Conservation (phyloP, 768 basidiomycete genomes). For the Calvatia gigantea region DNA sequence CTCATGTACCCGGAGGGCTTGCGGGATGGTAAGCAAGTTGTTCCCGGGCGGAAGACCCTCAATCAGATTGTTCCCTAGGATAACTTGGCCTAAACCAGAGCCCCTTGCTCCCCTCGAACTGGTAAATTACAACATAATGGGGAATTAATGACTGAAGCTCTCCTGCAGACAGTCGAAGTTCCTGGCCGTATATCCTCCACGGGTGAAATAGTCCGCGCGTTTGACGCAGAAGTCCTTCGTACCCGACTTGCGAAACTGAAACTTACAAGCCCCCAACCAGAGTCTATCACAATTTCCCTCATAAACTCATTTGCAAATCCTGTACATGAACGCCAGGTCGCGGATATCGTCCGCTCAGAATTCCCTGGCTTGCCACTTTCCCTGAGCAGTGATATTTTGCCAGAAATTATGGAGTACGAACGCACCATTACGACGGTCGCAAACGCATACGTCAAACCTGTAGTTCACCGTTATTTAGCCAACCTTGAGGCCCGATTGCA, state of each 20-base stretch:
- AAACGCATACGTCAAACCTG: constrained; percentile 25
- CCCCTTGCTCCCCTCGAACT: constrained; percentile 26
- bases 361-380: constrained; percentile 24
- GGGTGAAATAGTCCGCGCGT: constrained; percentile 22
- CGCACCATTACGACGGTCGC: constrained; percentile 26
- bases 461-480: constrained; percentile 21
- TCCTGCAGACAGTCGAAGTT: constrained; percentile 23
- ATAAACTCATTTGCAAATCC: constrained; percentile 25
- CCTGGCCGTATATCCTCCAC: constrained; percentile 25
- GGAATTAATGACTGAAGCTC: background rate
- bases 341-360: constrained; percentile 17
- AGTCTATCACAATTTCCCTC: constrained; percentile 24
- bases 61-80: constrained; percentile 17
- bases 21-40: constrained; percentile 19
- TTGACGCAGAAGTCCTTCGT: constrained; percentile 19
- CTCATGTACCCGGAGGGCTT: constrained; percentile 20
- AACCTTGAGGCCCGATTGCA: constrained; percentile 19
- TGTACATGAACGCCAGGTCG: constrained; percentile 20
- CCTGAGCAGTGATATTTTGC: constrained; percentile 21
- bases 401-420: constrained; percentile 26
- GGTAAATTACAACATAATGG: constrained; percentile 12
- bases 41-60: background rate
- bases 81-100: constrained; percentile 25
- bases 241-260: constrained; percentile 18
- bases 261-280: constrained; percentile 13